Base-by-base conservation (phyloP, 208 protist genomes). In the Spongospora subterranea region DNA sequence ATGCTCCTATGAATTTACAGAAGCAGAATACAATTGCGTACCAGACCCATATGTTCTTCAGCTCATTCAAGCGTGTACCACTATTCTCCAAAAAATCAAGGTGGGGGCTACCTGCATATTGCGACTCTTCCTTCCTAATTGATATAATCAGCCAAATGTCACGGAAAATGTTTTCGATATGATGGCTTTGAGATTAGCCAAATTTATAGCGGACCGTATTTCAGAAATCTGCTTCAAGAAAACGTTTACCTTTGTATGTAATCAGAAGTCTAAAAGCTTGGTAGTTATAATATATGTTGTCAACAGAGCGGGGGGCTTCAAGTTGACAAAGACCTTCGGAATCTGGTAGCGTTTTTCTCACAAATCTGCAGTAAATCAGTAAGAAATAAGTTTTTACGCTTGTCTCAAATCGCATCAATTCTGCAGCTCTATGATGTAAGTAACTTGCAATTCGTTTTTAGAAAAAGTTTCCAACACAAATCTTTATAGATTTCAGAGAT, bases 371-470 rank as follows among this genome's bases (percentile, higher is more conserved):
- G 17, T 20, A 82, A 82, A 43, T 45, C 35, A 40, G 71, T 82
- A 6, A 6, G 71, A 20, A n/a, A 82, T 43, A 82, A 82, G 40
- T 82, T 82, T n/a, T n/a, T 82, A 20, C 71, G 71, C 71, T 35
- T 82, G 71, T 82, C 71, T 35, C 71, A 82, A 43, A 82, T 82
- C 40, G 71, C 71, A 35, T 82, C 71, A 20, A 13, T 82, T 13
- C 40, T 82, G 6, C 71, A 82, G 40, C 71, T 82, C 35, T 82
- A 82, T 43, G 71, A 82, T n/a, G 71, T 82, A 82, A 39, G 71
- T 43, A 6, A 82, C 17, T 45, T 82, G 35, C 71, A 40, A 35
- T 17, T 45, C 71, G 6, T 35, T 82, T 6, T n/a, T 82, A 17
- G 29, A 29, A 29, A 65, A 65, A 43, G 11, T 82, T 6, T 82